Conservation (phyloP, 108 stramenopile genomes). For the Aurantiochytrium sp. region DNA sequence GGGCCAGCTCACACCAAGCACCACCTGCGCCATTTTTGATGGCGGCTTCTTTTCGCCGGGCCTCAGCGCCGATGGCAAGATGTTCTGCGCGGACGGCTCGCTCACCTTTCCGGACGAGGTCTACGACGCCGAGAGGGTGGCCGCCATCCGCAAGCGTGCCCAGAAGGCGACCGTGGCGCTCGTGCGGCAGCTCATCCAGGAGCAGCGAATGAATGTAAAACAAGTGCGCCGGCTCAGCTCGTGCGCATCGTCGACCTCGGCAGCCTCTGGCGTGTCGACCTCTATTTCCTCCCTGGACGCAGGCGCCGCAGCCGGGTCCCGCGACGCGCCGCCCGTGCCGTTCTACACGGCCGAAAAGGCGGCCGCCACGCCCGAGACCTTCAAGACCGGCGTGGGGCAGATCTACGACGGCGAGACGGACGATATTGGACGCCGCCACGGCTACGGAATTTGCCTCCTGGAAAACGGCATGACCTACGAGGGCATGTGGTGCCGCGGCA, state of each 20-base stretch:
- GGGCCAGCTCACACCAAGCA: neutral
- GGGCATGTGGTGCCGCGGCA: constrained; percentile 7
- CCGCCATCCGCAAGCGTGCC: neutral
- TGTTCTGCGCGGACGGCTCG: neutral
- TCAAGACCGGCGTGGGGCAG: neutral
- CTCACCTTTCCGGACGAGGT: neutral
- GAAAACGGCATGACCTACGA: constrained; percentile 31
- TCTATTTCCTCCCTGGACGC: no score
- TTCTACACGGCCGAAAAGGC: neutral
- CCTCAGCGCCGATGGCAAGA: neutral
- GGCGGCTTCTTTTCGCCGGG: neutral
- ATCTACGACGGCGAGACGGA: neutral
- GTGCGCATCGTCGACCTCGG: neutral
- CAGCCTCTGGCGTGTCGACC: no score
- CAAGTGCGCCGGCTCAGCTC: neutral
- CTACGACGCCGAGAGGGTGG: neutral
- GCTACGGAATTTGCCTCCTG: neutral
- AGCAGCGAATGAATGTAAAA: neutral
- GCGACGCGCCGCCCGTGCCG: neutral
- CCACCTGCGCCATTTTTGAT: neutral
- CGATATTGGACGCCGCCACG: constrained; percentile 23
- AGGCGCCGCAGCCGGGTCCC: no score
- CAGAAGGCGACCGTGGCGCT: neutral
- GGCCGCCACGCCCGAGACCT: neutral
- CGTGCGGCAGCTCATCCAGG: neutral